Evolutionary conservation across 768 basidiomycete genomes (phyloP).

Genomic region (Gautieria morchelliformis): DNA sequence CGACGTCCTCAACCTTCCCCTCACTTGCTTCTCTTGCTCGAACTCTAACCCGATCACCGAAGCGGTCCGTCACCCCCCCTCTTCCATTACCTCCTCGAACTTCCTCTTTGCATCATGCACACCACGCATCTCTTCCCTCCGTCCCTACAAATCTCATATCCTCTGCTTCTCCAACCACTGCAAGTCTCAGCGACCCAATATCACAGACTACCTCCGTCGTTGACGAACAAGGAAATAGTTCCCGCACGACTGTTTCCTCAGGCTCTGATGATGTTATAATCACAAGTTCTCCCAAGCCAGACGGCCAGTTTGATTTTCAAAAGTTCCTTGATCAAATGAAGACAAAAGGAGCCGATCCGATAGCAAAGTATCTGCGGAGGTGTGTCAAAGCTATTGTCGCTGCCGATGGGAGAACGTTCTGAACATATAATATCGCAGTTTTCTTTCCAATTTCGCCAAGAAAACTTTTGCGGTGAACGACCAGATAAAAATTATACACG

Average conservation of each 20-base stretch:
- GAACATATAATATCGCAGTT: constrained; percentile 36
- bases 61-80: constrained; percentile 37
- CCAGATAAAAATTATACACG: constrained; percentile 91
- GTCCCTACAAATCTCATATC: background rate
- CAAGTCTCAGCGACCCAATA: background rate
- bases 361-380: constrained; percentile 94
- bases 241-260: background rate
- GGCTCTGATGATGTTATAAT: background rate
- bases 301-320: constrained; percentile 74
- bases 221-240: background rate
- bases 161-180: background rate
- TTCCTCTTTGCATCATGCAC: constrained; percentile 1
- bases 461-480: constrained; percentile 86
- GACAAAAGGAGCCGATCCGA: constrained; percentile 74
- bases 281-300: background rate
- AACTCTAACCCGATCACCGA: constrained; percentile 47
- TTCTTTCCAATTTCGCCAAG: constrained; percentile 88
- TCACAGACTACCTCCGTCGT: background rate
- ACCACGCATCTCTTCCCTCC: constrained; percentile 5
- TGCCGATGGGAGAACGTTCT: background rate
- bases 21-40: constrained; percentile 61
- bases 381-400: constrained; percentile 33
- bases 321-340: constrained; percentile 95
- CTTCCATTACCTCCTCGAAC: constrained; percentile 13
- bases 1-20: constrained; percentile 40